phyloP scores from a whole-genome alignment of 305 asterid species.

The Fraxinus velutina region DNA sequence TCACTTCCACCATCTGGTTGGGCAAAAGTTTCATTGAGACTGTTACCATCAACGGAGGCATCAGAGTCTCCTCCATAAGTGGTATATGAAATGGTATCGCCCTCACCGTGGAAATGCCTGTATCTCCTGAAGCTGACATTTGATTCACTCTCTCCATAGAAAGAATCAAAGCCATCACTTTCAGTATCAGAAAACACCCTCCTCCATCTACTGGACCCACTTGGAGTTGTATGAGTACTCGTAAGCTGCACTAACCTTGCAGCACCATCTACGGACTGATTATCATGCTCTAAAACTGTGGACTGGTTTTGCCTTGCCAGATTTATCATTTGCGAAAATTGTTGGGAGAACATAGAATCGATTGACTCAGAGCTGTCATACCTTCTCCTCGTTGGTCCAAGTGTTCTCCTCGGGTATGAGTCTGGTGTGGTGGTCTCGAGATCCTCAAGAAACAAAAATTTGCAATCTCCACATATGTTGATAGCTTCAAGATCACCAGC shows the following conservation, averaged over 20 bases:
- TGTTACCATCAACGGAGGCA: constrained; percentile 54
- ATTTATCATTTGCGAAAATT: constrained; percentile 45
- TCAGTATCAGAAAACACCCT: constrained; percentile 67
- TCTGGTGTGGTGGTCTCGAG: constrained; percentile 50
- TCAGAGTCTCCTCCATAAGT: constrained; percentile 69
- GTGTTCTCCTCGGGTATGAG: constrained; percentile 35
- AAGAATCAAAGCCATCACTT: constrained; percentile 76
- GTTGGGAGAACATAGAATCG: constrained; percentile 60
- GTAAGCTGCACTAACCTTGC: constrained; percentile 32
- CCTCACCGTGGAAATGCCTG: constrained; percentile 49
- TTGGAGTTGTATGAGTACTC: constrained; percentile 55
- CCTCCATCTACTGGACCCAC: constrained; percentile 67
- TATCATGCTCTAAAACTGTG: constrained; percentile 36
- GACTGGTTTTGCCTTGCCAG: constrained; percentile 54
- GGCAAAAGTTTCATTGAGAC: constrained; percentile 35
- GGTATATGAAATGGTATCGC: constrained; percentile 53
- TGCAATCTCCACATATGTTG: constrained; percentile 71
- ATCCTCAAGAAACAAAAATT: constrained; percentile 69
- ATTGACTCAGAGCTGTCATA: constrained; percentile 56
- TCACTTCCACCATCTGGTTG: constrained; percentile 51
- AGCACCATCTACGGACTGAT: constrained; percentile 39
- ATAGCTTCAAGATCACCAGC: constrained; percentile 41
- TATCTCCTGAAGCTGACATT: constrained; percentile 61
- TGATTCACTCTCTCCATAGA: constrained; percentile 70
- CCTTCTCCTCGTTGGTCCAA: constrained; percentile 42